Base-by-base conservation (phyloP, 2,329 filamentous ascomycete genomes). In the Claviceps monticola region DNA sequence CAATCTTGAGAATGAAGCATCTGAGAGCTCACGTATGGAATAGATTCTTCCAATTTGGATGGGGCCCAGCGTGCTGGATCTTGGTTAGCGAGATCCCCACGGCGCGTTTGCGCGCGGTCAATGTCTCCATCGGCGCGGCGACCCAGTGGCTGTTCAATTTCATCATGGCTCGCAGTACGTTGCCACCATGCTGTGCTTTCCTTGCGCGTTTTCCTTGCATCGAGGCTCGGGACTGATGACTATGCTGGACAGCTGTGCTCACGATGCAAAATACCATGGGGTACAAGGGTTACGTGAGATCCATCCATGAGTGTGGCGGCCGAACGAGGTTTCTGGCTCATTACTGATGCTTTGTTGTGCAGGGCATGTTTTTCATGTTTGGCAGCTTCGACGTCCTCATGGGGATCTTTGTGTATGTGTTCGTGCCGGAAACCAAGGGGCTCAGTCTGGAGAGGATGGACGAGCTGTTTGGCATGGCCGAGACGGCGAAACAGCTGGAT, bases 141-240 rank as follows among this genome's bases (percentile, higher is more conserved):
- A 84, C 80, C 0, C 82, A 87, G 60, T 86, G 83, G 83, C 65
- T 87, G 4, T 86, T 87, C 65, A 88, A 88, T 62, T 84, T 87
- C 55, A 76, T 86, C 9, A 80, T 87, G 52, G 83, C 83, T 1
- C 70, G 80, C 53, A 80, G 64, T 66, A 56, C 59, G 64, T 59
- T 26, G 11, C 26, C 21, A 16, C 17, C 29, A 37, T 9, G 11
- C 29, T 44, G 26, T 26, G 5, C 9, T 13, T 44, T 26, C 2
- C 4, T 42, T 21, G 11, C 19, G 8, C 26, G 7, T 29, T 29
- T 29, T 29, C 8, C 26, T 34, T 34, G 29, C 29, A 9, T 34
- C 42, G 34, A 23, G 34, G 17, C 34, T 23, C 6, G 46, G 11
- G 23, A 26, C 43, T 46, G 17, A 23, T 5, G 38, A 3, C 13